Evolutionary conservation across 2,329 filamentous ascomycete species (phyloP), one percentile per base, ranked within the genome.

Genomic region (Camptophora hylomeconis): DNA sequence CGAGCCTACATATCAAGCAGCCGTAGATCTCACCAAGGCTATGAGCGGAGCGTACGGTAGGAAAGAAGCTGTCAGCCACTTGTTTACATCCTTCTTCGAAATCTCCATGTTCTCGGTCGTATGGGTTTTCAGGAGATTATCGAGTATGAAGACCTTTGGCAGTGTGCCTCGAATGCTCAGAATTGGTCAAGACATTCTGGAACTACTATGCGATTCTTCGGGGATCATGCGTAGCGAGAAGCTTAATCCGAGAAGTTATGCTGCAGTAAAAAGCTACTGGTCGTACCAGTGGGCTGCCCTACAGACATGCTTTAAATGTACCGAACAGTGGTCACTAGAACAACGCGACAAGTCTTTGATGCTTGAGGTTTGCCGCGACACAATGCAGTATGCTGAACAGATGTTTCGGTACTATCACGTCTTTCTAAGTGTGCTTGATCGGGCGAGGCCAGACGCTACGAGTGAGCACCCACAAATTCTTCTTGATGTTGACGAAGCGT

Each of bases 361-460:
- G 81, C 77, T 84, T 45, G 76, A 93, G 33, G 94, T 95, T 46
- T 94, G 86, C 49, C 76, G 89, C 41, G 83, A 93, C 48, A 80
- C 81, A 9, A 98, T 98, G 72, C 83, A 95, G 45, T 80, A 93
- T 47, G 86, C 87, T 1, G 81, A 92, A 47, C 68, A 71, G 19
- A 66, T 93, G 2, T 80, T 95, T 47, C 75, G 81, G 21, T 76
- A 93, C 44, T 89, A 92, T 50, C 76, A 75, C 28, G 69, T 94
- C 34, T 75, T 98, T 38, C 72, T 81, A 2, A 79, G 76, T 24
- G 79, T 80, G 8, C 53, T 84, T 32, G 57, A 58, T 20, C 57
- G 59, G 28, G 56, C 57, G 14, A 53, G 53, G 36, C 47, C 45
- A 36, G 47, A 51, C 31, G 45, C 51, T 26, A n/a, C n/a, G n/a